Evolutionary conservation across 2,329 filamentous ascomycete species (phyloP).

Genomic region (Fusarium sp.): DNA sequence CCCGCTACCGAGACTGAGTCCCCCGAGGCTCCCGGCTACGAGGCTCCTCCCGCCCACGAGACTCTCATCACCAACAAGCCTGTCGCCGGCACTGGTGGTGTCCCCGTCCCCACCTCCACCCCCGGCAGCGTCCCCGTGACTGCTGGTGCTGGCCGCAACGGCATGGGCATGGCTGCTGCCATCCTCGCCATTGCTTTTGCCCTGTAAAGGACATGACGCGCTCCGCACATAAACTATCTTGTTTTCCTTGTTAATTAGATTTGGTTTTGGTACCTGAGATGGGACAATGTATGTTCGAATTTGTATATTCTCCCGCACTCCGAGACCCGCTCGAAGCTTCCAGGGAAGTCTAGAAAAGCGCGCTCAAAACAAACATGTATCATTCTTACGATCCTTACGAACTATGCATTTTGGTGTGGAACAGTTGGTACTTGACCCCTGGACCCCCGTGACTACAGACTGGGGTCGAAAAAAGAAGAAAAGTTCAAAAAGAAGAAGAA

Average conservation of each 20-base stretch:
- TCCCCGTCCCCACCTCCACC: conserved; percentile 49
- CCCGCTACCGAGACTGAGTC: conserved; percentile 44
- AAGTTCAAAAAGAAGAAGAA: conserved; percentile 29
- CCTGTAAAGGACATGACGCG: conserved; percentile 52
- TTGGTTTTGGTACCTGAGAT: conserved; percentile 40
- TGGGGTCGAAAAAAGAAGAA: conserved; percentile 27
- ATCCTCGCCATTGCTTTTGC: conserved; percentile 56
- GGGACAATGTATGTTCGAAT: conserved; percentile 38
- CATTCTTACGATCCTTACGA: conserved; percentile 69
- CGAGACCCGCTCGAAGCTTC: conserved; percentile 29
- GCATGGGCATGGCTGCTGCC: conserved; percentile 58
- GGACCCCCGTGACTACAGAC: conserved; percentile 28
- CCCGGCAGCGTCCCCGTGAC: conserved; percentile 50
- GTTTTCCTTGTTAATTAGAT: conserved; percentile 43
- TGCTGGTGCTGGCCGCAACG: conserved; percentile 53
- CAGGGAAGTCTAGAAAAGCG: conserved; percentile 24
- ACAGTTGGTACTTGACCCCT: conserved; percentile 32
- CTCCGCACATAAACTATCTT: conserved; percentile 20
- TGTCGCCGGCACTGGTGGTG: conserved; percentile 46
- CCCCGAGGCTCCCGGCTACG: conserved; percentile 31
- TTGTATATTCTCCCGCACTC: conserved; percentile 35
- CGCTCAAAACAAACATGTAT: conserved; percentile 46
- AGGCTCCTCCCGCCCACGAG: conserved; percentile 25
- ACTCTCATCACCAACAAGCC: conserved; percentile 43
- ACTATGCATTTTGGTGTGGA: conserved; percentile 46